Conservation (phyloP, 1,139 yeast species). For the Pichia sp. region DNA sequence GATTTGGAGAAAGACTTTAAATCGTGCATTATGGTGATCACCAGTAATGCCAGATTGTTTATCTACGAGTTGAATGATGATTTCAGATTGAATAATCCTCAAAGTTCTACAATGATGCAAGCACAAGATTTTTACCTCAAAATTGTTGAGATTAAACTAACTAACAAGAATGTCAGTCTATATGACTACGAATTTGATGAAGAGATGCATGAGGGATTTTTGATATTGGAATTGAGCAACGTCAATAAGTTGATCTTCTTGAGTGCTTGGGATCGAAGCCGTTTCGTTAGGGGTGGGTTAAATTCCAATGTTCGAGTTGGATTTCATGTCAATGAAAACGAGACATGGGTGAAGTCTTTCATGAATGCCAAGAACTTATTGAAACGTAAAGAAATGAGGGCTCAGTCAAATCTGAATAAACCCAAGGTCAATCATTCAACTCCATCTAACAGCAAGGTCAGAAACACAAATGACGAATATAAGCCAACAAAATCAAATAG, state of each 20-base stretch:
- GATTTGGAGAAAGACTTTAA: conserved; percentile 31
- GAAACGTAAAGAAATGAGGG: conserved; percentile 12
- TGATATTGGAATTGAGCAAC: conserved; percentile 55
- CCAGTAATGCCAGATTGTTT: conserved; percentile 32
- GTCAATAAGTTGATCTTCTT: conserved; percentile 56
- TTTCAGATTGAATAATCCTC: conserved; percentile 24
- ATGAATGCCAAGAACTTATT: conserved; percentile 39
- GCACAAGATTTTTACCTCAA: conserved; percentile 31
- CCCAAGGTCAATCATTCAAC: background rate
- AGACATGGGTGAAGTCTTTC: conserved; percentile 43
- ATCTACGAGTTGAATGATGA: conserved; percentile 28
- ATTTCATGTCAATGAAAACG: conserved; percentile 27
- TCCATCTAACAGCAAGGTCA: background rate
- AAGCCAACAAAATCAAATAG: background rate
- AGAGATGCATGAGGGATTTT: conserved; percentile 46
- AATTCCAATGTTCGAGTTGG: conserved; percentile 34
- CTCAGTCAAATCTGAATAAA: conserved; percentile 3
- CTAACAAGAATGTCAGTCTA: conserved; percentile 61
- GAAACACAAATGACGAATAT: background rate
- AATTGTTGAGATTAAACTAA: conserved; percentile 45
- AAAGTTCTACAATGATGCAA: conserved; percentile 25
- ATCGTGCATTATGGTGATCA: conserved; percentile 29
- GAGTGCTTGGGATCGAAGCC: conserved; percentile 28
- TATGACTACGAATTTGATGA: conserved; percentile 72
- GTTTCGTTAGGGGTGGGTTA: conserved; percentile 31